A percentile compares a stretch with the other conserved stretches of the same genome.
Conservation (phyloP, 1,284 basidiomycete genomes). For the Boletellus deceptivus region DNA sequence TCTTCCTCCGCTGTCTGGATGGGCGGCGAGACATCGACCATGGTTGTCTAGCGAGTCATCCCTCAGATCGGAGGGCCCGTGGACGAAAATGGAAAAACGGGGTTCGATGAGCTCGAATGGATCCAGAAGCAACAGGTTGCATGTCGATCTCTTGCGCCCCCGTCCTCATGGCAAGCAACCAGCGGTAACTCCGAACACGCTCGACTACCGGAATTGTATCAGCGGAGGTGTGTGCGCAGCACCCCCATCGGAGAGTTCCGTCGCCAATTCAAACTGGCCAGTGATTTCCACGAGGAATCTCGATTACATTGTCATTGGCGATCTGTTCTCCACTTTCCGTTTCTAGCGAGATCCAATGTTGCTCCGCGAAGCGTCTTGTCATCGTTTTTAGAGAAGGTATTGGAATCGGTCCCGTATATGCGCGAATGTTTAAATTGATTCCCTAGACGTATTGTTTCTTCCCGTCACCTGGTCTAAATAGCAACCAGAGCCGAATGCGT, state of each 20-base stretch:
- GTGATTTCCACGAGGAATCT: slow-evolving; percentile 51
- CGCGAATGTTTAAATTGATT: slow-evolving; percentile 49
- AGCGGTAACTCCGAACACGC: slow-evolving; percentile 22
- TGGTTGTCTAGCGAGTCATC: no score
- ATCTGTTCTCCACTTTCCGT: neutral
- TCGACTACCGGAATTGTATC: slow-evolving; percentile 49
- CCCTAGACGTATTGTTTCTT: slow-evolving; percentile 41
- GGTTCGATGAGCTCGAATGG: no score
- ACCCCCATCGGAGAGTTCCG: slow-evolving; percentile 37
- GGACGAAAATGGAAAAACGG: no score
- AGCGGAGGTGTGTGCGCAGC: slow-evolving; percentile 38
- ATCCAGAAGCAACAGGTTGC: no score
- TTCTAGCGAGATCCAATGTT: neutral
- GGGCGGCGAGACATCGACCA: no score
- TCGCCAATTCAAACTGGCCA: slow-evolving; percentile 48
- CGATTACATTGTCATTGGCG: slow-evolving; percentile 36
- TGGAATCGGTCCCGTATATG: neutral
- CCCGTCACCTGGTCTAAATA: slow-evolving; percentile 39
- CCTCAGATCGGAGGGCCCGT: no score
- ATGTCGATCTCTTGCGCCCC: no score
- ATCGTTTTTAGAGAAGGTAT: neutral
- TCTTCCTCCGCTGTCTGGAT: no score
- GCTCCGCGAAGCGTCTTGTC: slow-evolving; percentile 39
- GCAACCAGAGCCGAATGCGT: slow-evolving; percentile 49
- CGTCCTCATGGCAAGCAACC: no score